These are phyloP conservation scores for Starmerella apicola DNA, from an alignment of 805 yeast species.

Conservation along the genomic window DNA sequence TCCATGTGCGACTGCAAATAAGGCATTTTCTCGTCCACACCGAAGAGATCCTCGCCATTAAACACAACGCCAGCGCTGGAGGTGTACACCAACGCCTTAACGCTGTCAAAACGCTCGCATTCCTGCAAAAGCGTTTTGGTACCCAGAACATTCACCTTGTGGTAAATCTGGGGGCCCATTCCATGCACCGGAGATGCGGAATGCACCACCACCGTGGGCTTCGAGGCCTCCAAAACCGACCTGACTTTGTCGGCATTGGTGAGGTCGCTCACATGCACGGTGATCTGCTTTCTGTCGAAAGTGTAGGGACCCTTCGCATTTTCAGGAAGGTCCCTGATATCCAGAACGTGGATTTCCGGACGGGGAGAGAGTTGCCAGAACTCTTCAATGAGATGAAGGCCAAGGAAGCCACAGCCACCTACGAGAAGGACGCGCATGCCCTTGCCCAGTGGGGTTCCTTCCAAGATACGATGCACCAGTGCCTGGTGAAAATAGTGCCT, in stretches of 20 bases:
- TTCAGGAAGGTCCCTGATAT: slow-evolving; percentile 77
- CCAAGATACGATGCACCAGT: no score
- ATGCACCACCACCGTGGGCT: slow-evolving; percentile 74
- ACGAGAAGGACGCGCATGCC: slow-evolving; percentile 64
- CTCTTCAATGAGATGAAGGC: slow-evolving; percentile 80
- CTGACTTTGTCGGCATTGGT: slow-evolving; percentile 60
- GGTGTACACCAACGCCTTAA: slow-evolving; percentile 75
- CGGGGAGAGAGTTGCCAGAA: slow-evolving; percentile 53
- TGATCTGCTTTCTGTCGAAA: slow-evolving; percentile 47
- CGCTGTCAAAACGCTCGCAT: slow-evolving; percentile 34
- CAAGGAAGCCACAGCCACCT: slow-evolving; percentile 96
- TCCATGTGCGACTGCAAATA: slow-evolving; percentile 89
- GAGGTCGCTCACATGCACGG: slow-evolving; percentile 69
- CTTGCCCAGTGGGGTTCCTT: no score
- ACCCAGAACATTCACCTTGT: slow-evolving; percentile 83
- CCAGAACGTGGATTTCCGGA: slow-evolving; percentile 75
- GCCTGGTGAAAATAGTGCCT: no score
- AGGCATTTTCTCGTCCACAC: slow-evolving; percentile 92
- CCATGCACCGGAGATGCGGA: slow-evolving; percentile 97
- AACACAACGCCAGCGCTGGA: slow-evolving; percentile 96
- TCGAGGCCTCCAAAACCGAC: slow-evolving; percentile 43
- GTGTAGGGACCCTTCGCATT: slow-evolving; percentile 55
- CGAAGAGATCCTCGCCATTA: slow-evolving; percentile 83
- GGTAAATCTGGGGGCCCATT: slow-evolving; percentile 63
- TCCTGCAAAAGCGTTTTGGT: slow-evolving; percentile 62